Percentiles rank a stretch among this genome's conserved stretches.
phyloP scores from a whole-genome alignment of 2,329 filamentous ascomycete species.

The Colletotrichum cereale region DNA sequence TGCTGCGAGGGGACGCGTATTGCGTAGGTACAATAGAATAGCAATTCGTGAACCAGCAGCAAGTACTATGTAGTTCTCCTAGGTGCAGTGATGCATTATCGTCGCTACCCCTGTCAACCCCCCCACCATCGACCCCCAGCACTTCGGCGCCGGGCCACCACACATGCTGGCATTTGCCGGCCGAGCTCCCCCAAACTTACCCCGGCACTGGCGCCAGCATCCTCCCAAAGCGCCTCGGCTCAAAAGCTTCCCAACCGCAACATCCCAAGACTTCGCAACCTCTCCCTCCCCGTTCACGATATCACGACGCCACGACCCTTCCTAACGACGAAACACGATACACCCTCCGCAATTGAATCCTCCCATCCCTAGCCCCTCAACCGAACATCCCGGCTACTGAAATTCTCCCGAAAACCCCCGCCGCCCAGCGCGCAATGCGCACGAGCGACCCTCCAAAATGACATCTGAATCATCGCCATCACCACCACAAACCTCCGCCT shows the following conservation, averaged over 20 bases:
- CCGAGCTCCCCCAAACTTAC: constrained; percentile 23
- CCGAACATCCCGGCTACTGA: not conserved
- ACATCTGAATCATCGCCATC: constrained; percentile 5
- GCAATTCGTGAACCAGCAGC: not conserved
- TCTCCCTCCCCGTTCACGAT: constrained; percentile 6
- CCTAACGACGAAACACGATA: not conserved
- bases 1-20: not conserved
- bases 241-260: constrained; percentile 25
- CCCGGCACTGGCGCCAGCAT: constrained; percentile 25
- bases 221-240: constrained; percentile 32
- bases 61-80: not conserved
- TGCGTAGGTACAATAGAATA: too few species aligned
- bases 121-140: constrained; percentile 24
- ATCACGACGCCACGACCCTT: not conserved
- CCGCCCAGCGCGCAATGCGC: constrained; percentile 32
- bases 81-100: not conserved
- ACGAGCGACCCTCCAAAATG: constrained; percentile 32
- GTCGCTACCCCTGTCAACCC: not conserved
- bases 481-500: constrained; percentile 15
- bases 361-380: not conserved
- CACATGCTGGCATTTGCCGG: constrained; percentile 34
- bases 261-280: constrained; percentile 1
- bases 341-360: not conserved
- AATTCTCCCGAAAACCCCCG: not conserved
- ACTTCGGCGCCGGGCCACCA: constrained; percentile 24